These are phyloP conservation scores for Solanum habrochaites DNA, from an alignment of 257 asterid species.

Conservation along the genomic window DNA sequence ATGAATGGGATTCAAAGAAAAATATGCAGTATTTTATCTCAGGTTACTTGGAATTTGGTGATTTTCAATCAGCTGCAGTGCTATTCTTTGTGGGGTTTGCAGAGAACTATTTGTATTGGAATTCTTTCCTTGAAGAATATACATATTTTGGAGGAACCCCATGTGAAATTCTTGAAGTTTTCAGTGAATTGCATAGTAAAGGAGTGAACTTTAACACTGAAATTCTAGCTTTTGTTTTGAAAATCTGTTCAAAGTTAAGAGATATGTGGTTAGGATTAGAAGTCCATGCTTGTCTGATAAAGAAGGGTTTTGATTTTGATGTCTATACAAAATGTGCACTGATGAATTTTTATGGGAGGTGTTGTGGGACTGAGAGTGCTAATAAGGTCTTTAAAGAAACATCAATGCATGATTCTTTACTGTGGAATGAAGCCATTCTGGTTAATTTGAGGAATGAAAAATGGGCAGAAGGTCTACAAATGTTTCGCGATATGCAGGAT, in stretches of 20 bases:
- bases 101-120: constrained; percentile 32
- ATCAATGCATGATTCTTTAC: constrained; percentile 11
- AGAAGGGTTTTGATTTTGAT: constrained; percentile 40
- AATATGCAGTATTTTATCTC: constrained; percentile 36
- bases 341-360: constrained; percentile 49
- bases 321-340: constrained; percentile 34
- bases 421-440: constrained; percentile 57
- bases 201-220: constrained; percentile 35
- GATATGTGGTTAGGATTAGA: constrained; percentile 35
- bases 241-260: constrained; percentile 32
- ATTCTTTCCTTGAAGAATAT: constrained; percentile 33
- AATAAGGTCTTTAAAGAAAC: constrained; percentile 26
- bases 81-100: constrained; percentile 34
- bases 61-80: constrained; percentile 37
- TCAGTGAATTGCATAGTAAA: constrained; percentile 20
- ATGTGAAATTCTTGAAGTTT: constrained; percentile 39
- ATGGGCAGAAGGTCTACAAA: constrained; percentile 28
- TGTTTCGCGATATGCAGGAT: constrained; percentile 28
- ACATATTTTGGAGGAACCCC: constrained; percentile 38
- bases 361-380: constrained; percentile 28
- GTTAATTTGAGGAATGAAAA: constrained; percentile 36
- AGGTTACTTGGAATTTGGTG: constrained; percentile 32
- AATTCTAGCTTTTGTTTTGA: constrained; percentile 23
- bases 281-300: constrained; percentile 41
- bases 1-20: constrained; percentile 4